Base-by-base conservation (phyloP, 2,329 filamentous ascomycete genomes). In the Paecilomyces niveus region DNA sequence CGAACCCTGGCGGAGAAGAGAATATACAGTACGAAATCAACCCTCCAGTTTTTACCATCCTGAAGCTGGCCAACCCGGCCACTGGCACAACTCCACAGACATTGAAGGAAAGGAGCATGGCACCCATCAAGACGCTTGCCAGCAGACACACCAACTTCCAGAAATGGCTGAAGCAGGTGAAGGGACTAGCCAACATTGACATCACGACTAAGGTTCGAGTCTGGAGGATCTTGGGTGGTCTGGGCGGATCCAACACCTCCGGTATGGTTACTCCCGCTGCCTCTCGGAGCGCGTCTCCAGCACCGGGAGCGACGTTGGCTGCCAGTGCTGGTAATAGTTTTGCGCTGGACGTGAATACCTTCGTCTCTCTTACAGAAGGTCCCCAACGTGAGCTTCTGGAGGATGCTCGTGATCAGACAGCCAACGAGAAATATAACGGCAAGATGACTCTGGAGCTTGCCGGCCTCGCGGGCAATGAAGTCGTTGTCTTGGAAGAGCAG, bases 1-100 rank as follows among this genome's bases (percentile, higher is more conserved):
- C 88, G 26, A 76, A 67, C 31, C 82, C 86, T 7, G 81, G 84
- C 49, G 81, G 81, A 1, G 68, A 76, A n/a, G 78, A 84, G 45
- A 90, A 96, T 63, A 76, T 96, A 53, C 80, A 89, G 66, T 96
- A 89, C 71, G 94, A 97, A 74, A 80, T 91, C 49, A 85, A 92
- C 67, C 94, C 92, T 3, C 91, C 90, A 0, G 81, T 96, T 51
- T 90, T 97, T 71, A 90, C 87, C 1, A 81, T 97, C 60, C 86
- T 96, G 69, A 91, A 93, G 64, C 79, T 97, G 1, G 87, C 86
- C 71, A 80, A 80, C 64, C 71, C 74, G 8, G 84, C 84, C 2
- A 77, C 82, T 18, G 75, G 80, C 55, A 86, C 81, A 63, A 82
- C 83, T 1, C 78, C 84, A 39, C 82, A 87, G 66, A 76, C 81